Base-by-base conservation (phyloP, 202 grass and related monocot species). In the Panicum hallii region DNA sequence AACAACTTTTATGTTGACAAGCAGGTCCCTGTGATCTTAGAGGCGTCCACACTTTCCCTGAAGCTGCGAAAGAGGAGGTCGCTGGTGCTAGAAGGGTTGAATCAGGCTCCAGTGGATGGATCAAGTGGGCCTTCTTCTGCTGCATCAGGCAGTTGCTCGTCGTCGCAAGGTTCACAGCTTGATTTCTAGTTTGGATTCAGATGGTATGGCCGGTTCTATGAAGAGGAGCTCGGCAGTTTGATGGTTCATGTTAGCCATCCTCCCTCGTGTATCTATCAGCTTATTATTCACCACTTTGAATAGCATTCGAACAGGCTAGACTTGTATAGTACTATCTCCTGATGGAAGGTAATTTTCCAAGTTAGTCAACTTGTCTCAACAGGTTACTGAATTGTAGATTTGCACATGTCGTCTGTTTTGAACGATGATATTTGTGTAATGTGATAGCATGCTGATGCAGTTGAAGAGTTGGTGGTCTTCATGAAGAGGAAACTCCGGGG, bases 21-120 rank as follows among this genome's bases (percentile, higher is more conserved):
- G 26, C 91, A 99, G 96, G 93, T 99, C 4, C 96, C 96, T 65
- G 84, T 90, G 26, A 92, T 95, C 68, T 82, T 95, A 76, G 96
- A 99, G 64, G 93, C 87, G 11, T 94, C 93, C 42, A 99, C 90
- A 16, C 90, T 87, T 79, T 95, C 93, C 55, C 67, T 98, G 44
- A 98, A 94, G 86, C 87, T 99, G 80, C 89, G 70, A 5, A 95
- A 92, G 65, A 84, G 96, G 78, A 89, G 91, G 50, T 95, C 88
- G 34, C 83, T 99, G 71, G 63, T 94, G 66, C 80, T 99, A 12
- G 95, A 98, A 63, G 84, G 89, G 79, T 84, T 98, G 84, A 95
- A 98, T 84, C 93, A 98, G 81, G 93, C 93, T 79, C 93, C 93
- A 17, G 91, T 98, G 23, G 93, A 95, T 4, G 88, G 83, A 53